phyloP scores from a whole-genome alignment of 1,284 basidiomycete species.

The Ganoderma lingzhi region DNA sequence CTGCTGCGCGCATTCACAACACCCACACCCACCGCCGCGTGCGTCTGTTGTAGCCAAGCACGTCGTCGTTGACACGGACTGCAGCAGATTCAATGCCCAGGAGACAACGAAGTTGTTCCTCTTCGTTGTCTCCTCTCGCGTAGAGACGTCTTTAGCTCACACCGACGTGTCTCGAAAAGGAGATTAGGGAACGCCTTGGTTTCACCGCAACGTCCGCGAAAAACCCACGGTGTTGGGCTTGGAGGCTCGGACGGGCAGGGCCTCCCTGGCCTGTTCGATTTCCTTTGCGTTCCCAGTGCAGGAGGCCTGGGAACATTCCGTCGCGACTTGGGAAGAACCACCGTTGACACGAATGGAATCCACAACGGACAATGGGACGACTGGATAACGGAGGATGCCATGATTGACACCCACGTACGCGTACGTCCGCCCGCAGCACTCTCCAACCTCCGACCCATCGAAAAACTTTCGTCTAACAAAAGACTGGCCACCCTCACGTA shows the following conservation, averaged over 20 bases:
- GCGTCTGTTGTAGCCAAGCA: slow-evolving; percentile 11
- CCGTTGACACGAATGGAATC: neutral
- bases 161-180: neutral
- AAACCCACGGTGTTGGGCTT: slow-evolving; percentile 25
- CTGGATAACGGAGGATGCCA: neutral
- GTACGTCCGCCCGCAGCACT: slow-evolving; percentile 3
- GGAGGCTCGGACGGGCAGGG: slow-evolving; percentile 14
- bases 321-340: neutral
- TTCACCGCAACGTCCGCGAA: slow-evolving; percentile 30
- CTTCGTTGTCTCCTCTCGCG: neutral
- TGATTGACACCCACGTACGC: slow-evolving; percentile 3
- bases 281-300: slow-evolving; percentile 20
- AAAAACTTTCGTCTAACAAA: slow-evolving; percentile 4
- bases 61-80: slow-evolving; percentile 3
- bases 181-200: slow-evolving; percentile 15
- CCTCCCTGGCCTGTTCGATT: slow-evolving; percentile 13
- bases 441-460: neutral
- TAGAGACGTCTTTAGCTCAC: neutral
- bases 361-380: neutral
- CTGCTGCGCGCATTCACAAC: neutral
- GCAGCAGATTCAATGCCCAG: slow-evolving; percentile 5
- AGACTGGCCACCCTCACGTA: neutral
- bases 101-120: neutral
- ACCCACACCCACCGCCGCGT: slow-evolving; percentile 28
- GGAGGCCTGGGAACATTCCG: neutral